phyloP scores from a whole-genome alignment of 2,329 filamentous ascomycete genomes.

The Lecanoromycetidae sp. region DNA sequence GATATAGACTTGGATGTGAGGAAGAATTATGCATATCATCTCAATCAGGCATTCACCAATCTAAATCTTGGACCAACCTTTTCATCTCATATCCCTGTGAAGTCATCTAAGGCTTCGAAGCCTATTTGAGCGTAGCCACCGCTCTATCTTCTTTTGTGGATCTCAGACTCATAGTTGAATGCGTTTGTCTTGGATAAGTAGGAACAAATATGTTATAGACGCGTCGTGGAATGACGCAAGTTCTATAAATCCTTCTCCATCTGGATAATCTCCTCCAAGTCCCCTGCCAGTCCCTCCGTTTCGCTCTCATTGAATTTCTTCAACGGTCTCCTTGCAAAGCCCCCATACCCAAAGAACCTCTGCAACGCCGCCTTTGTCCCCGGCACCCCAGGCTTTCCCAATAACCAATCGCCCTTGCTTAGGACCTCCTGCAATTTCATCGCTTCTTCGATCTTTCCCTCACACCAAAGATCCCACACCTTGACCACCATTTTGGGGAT shows the following conservation, averaged over 20 bases:
- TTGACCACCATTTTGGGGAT: constrained; percentile 70
- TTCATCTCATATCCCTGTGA: no score
- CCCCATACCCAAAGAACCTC: constrained; percentile 70
- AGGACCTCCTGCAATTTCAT: constrained; percentile 64
- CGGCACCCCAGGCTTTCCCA: constrained; percentile 71
- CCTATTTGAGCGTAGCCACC: no score
- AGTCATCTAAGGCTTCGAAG: no score
- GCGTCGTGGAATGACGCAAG: no score
- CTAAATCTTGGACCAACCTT: no score
- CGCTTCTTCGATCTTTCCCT: constrained; percentile 64
- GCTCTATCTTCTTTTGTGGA: no score
- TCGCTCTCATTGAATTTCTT: background rate
- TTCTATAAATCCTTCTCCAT: background rate
- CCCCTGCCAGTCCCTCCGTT: background rate
- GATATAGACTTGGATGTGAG: no score
- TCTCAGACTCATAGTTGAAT: no score
- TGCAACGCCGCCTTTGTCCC: constrained; percentile 79
- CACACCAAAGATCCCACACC: constrained; percentile 63
- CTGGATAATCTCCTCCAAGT: background rate
- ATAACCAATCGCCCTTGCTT: constrained; percentile 66
- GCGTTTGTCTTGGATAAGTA: no score
- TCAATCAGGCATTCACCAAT: no score
- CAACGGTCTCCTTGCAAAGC: constrained; percentile 55
- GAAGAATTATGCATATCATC: no score
- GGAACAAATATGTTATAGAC: no score